phyloP scores from a whole-genome alignment of 2,329 filamentous ascomycete genomes.

The Cladosporium halotolerans region DNA sequence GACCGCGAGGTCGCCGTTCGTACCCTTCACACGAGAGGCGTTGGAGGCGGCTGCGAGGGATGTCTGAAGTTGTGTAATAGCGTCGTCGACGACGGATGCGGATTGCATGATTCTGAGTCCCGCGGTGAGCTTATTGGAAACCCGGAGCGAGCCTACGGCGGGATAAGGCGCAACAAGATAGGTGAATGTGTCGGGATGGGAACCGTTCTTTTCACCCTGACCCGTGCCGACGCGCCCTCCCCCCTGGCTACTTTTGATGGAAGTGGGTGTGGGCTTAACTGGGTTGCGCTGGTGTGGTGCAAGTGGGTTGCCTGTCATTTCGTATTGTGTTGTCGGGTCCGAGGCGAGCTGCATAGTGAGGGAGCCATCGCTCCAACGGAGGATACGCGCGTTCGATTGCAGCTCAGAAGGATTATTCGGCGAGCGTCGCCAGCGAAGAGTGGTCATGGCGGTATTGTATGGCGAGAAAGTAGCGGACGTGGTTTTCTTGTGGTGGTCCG shows the following conservation, averaged over 20 bases:
- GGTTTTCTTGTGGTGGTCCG: conserved; percentile 47
- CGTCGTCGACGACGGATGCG: conserved; percentile 62
- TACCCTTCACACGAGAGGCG: conserved; percentile 41
- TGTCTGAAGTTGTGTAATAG: conserved; percentile 61
- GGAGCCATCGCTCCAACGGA: conserved; percentile 74
- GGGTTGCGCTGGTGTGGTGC: conserved; percentile 53
- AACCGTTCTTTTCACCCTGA: conserved; percentile 52
- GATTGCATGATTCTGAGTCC: conserved; percentile 64
- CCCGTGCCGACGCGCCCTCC: conserved; percentile 17
- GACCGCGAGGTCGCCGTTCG: conserved; percentile 58
- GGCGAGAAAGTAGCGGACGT: conserved; percentile 49
- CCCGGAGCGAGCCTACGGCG: conserved; percentile 60
- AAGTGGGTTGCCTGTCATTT: conserved; percentile 63
- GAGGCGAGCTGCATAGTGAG: conserved; percentile 68
- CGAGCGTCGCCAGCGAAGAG: conserved; percentile 64
- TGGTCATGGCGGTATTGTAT: conserved; percentile 59
- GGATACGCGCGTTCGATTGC: conserved; percentile 68
- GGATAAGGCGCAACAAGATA: conserved; percentile 69
- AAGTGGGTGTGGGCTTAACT: conserved; percentile 43
- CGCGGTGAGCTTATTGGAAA: conserved; percentile 70
- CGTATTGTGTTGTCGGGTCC: conserved; percentile 62
- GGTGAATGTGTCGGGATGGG: conserved; percentile 65
- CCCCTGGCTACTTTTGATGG: conserved; percentile 29
- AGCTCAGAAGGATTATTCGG: conserved; percentile 58
- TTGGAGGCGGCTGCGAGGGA: conserved; percentile 60